phyloP scores from a whole-genome alignment of 345 rosid species.

The Eucalyptus cloeziana region DNA sequence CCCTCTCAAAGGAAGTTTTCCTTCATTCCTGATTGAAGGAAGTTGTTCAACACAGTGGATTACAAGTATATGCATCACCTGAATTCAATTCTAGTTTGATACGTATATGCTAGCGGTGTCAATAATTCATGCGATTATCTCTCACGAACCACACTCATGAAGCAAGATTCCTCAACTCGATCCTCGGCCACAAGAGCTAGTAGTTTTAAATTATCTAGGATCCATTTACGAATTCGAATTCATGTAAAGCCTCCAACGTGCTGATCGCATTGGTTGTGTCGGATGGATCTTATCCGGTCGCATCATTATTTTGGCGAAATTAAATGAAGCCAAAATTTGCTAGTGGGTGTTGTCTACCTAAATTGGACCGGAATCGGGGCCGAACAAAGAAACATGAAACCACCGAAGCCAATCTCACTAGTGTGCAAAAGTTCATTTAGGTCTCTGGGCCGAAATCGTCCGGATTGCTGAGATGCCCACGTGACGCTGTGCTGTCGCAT shows the following conservation, averaged over 20 bases:
- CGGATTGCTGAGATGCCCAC: no score
- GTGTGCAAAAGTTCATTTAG: background rate
- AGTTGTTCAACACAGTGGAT: background rate
- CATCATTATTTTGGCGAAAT: background rate
- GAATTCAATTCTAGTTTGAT: no score
- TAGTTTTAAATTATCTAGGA: background rate
- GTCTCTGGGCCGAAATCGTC: no score
- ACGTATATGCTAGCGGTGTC: accelerated
- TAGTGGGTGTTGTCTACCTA: background rate
- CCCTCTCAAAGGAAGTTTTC: background rate
- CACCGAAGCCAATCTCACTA: background rate
- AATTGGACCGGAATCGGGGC: background rate
- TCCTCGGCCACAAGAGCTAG: background rate
- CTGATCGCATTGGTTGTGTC: background rate
- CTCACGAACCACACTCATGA: accelerated
- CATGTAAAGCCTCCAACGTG: background rate
- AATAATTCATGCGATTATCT: background rate
- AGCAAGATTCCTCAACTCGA: background rate
- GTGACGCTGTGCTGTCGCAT: no score
- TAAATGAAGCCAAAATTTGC: background rate
- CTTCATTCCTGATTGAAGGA: accelerated
- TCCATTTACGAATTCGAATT: background rate
- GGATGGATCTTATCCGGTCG: background rate
- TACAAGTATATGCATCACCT: background rate
- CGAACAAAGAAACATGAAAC: background rate